Base-by-base conservation (phyloP, 2,329 filamentous ascomycete genomes). In the Trichophyton verrucosum region DNA sequence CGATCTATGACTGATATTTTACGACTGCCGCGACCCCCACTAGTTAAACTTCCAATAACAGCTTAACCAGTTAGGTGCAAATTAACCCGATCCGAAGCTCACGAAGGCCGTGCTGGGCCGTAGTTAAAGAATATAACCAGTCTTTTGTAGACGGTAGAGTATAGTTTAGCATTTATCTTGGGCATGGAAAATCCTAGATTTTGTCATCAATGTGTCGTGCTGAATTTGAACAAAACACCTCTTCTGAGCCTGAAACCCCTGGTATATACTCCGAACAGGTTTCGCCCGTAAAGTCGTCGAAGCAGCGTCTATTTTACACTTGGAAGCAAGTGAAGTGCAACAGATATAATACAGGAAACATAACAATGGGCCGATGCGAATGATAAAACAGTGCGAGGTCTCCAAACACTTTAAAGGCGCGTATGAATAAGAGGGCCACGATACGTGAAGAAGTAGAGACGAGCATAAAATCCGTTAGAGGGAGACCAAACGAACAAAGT, bases 281-380 rank as follows among this genome's bases (percentile, higher is more conserved):
- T 55, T 15, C 9, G 6, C 15, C 30, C 51, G 15, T 8, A 30
- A 30, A 30, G 13, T 33, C 51, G 27, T 55, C 20, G 51, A 36
- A 36, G 30, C 13, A 55, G 51, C 17, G 51, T 55, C 51, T 55
- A 55, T 55, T 36, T 55, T 33, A 55, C 51, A 55, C 51, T 55
- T 55, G n/a, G n/a, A 36, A 36, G 51, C 51, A 55, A 55, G 51
- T 36, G 30, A 27, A 15, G 30, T 55, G n/a, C 51, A 55, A 55
- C n/a, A 55, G 33, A 55, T 55, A 55, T 55, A n/a, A 55, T 55
- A 55, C 51, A 55, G n/a, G 51, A 55, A 22, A 36, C 27, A 55
- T 55, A 36, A 55, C 27, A 55, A 36, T 36, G 30, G 51, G 30
- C 30, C 27, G 11, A 11, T 24, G 46, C 27, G 30, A 55, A 55